Evolutionary conservation across 805 yeast species (phyloP).

Genomic region (Lipomyces yamanashiensis): DNA sequence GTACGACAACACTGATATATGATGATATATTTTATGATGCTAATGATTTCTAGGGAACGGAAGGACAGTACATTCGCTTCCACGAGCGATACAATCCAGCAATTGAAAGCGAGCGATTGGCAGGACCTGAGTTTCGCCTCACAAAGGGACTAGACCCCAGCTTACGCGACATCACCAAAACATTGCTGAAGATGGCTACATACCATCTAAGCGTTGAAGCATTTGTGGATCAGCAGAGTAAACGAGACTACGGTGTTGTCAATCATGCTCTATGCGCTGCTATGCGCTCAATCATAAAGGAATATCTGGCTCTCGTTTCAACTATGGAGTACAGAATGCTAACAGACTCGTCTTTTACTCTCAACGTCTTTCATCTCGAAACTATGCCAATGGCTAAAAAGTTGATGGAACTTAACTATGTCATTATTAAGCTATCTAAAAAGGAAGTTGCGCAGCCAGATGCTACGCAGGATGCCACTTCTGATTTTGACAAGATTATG

Average conservation of each 20-base stretch:
- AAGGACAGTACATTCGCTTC: conserved; percentile 77
- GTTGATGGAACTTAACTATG: conserved; percentile 62
- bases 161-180: conserved; percentile 68
- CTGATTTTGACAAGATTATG: conserved; percentile 51
- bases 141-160: conserved; percentile 75
- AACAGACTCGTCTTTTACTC: conserved; percentile 56
- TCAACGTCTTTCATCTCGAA: conserved; percentile 62
- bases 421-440: conserved; percentile 53
- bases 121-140: conserved; percentile 77
- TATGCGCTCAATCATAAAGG: conserved; percentile 53
- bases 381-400: conserved; percentile 48
- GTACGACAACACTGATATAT: conserved; percentile 38
- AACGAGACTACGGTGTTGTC: conserved; percentile 65
- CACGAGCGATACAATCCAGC: conserved; percentile 62
- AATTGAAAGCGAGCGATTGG: conserved; percentile 50
- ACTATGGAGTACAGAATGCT: conserved; percentile 60
- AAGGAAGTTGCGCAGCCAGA: conserved; percentile 46
- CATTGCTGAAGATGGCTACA: conserved; percentile 65
- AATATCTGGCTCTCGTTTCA: conserved; percentile 41
- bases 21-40: not conserved
- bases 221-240: conserved; percentile 65
- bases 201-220: conserved; percentile 60
- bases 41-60: conserved; percentile 54
- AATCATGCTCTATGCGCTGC: conserved; percentile 73
- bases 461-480: conserved; percentile 44